A percentile compares a stretch with the other conserved stretches of the same genome.
phyloP scores from a whole-genome alignment of 2,329 filamentous ascomycete species.

The Talaromyces piceae region DNA sequence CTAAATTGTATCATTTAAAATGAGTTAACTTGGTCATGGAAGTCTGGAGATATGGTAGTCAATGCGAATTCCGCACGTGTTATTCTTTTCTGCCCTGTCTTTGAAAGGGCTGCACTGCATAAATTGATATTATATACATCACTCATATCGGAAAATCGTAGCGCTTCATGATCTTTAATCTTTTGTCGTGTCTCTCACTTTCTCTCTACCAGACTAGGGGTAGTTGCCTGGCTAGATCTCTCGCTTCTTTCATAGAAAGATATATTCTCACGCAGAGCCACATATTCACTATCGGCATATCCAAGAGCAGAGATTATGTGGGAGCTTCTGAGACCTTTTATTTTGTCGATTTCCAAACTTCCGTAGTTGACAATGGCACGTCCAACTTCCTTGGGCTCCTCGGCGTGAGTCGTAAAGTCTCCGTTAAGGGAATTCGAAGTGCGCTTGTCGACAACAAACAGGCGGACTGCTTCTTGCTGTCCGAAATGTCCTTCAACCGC shows the following conservation, averaged over 20 bases:
- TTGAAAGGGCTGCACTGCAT: neutral
- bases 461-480: slow-evolving; percentile 83
- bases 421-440: slow-evolving; percentile 34
- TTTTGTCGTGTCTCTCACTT: neutral
- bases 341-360: slow-evolving; percentile 71
- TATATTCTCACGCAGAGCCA: slow-evolving; percentile 80
- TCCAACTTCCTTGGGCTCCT: slow-evolving; percentile 64
- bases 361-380: slow-evolving; percentile 89
- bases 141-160: neutral
- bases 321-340: slow-evolving; percentile 74
- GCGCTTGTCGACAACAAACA: slow-evolving; percentile 67
- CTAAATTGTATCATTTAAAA: neutral
- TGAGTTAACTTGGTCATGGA: neutral
- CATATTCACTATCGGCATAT: slow-evolving; percentile 91
- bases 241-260: slow-evolving; percentile 53
- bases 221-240: slow-evolving; percentile 15
- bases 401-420: slow-evolving; percentile 30
- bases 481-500: slow-evolving; percentile 82
- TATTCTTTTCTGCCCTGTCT: neutral
- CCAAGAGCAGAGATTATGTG: slow-evolving; percentile 76
- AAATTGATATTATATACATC: neutral
- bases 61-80: too few species aligned
- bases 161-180: neutral
- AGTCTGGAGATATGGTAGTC: too few species aligned
- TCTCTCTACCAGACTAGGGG: slow-evolving; percentile 20